Evolutionary conservation across 306 rosid species (phyloP), one percentile per base, ranked within the genome.

Genomic region (Lathyrus oleraceus): DNA sequence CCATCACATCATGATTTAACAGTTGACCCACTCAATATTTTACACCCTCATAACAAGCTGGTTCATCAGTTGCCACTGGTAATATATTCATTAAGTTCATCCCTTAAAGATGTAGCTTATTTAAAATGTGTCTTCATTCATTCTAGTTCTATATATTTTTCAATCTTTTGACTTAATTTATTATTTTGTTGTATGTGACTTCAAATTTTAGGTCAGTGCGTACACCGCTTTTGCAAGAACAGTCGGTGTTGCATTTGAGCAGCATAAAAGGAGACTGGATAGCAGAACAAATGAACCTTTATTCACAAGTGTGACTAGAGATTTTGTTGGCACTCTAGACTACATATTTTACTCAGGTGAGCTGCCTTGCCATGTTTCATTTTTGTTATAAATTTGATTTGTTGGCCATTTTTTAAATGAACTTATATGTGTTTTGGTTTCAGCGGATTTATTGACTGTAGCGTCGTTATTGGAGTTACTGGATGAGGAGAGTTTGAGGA

Each of bases 271-370:
- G 77, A 89, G 94, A 81, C 70, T 94, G 76, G 97, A 91, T 67
- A 81, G 85, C 16, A 68, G 87, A 28, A 81, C 95, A 70, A 89
- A 94, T 69, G 99, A 94, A 83, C 99, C 99, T 8, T 82, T 87
- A 58, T 94, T 94, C 83, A 94, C 99, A 64, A 86, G 86, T 70
- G 87, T 93, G 67, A 94, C 95, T 61, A 84, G 96, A 85, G 99
- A 91, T 85, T 91, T 94, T 81, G 83, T 86, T 54, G 99, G 99
- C 76, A 84, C 99, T 78, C 85, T 91, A 77, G 99, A 94, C 87
- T 94, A 94, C 84, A 91, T 94, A 83, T 94, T 94, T 83, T 94
- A 91, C 86, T 88, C 99, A 2, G 99, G 99, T 89, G 78, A 78
- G 67, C 25, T 45, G 71, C 61, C 71, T 65, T 72, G 56, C 65